Evolutionary conservation across 139 green algal genomes (phyloP).

Genomic region (Nannochloris sp.): DNA sequence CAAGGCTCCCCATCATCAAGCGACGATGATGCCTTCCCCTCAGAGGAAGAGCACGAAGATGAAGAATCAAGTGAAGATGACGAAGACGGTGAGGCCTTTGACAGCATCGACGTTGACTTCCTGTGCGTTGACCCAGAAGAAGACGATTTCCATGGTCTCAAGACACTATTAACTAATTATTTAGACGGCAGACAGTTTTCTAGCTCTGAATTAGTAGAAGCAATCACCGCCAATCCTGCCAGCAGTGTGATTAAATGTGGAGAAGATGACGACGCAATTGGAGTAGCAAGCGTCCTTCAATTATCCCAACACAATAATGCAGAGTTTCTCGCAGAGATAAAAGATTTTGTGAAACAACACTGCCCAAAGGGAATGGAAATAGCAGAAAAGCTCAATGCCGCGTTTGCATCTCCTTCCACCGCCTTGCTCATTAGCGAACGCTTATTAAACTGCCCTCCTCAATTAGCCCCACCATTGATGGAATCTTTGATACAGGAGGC

Average conservation of each 20-base stretch:
- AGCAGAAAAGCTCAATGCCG: constrained; percentile 25
- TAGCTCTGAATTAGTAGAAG: constrained; percentile 58
- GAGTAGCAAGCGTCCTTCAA: constrained; percentile 62
- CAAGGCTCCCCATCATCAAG: background rate
- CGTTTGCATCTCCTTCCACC: constrained; percentile 30
- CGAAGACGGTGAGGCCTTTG: constrained; percentile 24
- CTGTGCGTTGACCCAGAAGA: constrained; percentile 81
- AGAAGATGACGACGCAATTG: constrained; percentile 76
- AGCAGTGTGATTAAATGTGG: constrained; percentile 79
- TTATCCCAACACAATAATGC: constrained; percentile 28
- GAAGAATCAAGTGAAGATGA: constrained; percentile 21
- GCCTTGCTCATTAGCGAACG: constrained; percentile 82
- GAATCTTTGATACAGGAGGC: constrained; percentile 78
- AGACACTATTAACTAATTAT: constrained; percentile 64
- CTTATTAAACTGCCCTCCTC: constrained; percentile 78
- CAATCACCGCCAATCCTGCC: constrained; percentile 44
- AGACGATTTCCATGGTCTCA: constrained; percentile 81
- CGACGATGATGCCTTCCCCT: background rate
- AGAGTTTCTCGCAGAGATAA: constrained; percentile 49
- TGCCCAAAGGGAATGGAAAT: background rate
- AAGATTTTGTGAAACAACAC: constrained; percentile 38
- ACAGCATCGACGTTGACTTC: constrained; percentile 70
- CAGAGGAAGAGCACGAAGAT: background rate
- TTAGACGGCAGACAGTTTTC: constrained; percentile 68
- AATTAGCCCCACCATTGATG: constrained; percentile 72